Percentiles rank a stretch among this genome's conserved stretches.
Evolutionary conservation across 768 basidiomycete species (phyloP).

Genomic region (Punctularia strigosozonata): DNA sequence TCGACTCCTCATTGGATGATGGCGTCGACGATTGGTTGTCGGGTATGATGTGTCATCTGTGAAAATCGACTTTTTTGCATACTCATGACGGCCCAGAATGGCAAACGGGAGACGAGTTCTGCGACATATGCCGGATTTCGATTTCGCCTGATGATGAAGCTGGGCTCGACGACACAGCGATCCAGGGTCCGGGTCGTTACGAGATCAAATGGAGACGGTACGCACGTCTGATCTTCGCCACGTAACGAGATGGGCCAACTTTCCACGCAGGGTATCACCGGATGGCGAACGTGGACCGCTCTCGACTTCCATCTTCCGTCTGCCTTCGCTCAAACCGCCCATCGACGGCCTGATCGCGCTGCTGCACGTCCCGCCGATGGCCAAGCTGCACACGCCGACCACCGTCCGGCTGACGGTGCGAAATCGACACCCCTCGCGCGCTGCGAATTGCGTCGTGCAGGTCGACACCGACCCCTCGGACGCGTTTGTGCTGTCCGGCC

Average conservation of each 20-base stretch:
- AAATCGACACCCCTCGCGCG: constrained; percentile 49
- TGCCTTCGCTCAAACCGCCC: constrained; percentile 57
- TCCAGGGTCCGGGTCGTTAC: constrained; percentile 47
- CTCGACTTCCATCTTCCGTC: constrained; percentile 36
- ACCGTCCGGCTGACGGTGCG: constrained; percentile 47
- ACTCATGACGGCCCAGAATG: constrained; percentile 33
- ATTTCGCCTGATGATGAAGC: constrained; percentile 31
- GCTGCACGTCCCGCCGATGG: constrained; percentile 48
- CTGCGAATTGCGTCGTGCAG: constrained; percentile 60
- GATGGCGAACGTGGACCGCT: constrained; percentile 31
- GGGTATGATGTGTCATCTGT: constrained; percentile 19
- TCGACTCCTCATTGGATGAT: constrained; percentile 39
- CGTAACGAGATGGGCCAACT: constrained; percentile 2
- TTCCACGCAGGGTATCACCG: constrained; percentile 28
- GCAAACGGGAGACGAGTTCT: constrained; percentile 53
- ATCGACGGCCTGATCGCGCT: constrained; percentile 54
- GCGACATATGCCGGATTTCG: constrained; percentile 39
- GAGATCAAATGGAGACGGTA: constrained; percentile 49
- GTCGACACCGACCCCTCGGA: constrained; percentile 59
- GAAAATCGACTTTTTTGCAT: background rate
- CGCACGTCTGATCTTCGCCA: constrained; percentile 3
- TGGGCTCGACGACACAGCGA: constrained; percentile 16
- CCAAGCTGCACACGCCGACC: constrained; percentile 51
- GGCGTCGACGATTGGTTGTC: constrained; percentile 32
- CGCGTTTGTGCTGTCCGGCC: constrained; percentile 73